A percentile compares a stretch with the other conserved stretches of the same genome.
Conservation (phyloP, 352 stramenopile genomes). For the Phytophthora quininea region DNA sequence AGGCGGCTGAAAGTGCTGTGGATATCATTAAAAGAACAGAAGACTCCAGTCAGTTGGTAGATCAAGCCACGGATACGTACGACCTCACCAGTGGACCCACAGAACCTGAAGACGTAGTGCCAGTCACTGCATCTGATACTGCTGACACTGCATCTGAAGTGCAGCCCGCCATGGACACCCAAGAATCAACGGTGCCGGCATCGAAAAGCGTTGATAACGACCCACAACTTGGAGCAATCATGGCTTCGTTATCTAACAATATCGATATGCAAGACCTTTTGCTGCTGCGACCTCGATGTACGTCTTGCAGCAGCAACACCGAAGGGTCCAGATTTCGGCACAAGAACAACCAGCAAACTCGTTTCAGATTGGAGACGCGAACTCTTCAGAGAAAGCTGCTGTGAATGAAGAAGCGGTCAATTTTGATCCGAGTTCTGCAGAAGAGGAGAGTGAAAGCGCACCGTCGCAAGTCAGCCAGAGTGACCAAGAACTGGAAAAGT, state of each 20-base stretch:
- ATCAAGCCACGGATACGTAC: slow-evolving; percentile 41
- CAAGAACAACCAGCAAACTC: slow-evolving; percentile 1
- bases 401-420: neutral
- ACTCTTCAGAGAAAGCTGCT: slow-evolving; percentile 1
- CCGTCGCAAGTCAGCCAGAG: too few relatives aligned
- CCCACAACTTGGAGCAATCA: neutral
- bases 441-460: slow-evolving; percentile 7
- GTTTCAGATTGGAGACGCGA: neutral
- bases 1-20: neutral
- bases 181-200: neutral
- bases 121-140: slow-evolving; percentile 8
- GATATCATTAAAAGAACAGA: neutral
- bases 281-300: slow-evolving; percentile 15
- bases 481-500: neutral
- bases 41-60: slow-evolving; percentile 5
- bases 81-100: slow-evolving; percentile 18
- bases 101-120: slow-evolving; percentile 36
- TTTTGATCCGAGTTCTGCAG: slow-evolving; percentile 5
- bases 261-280: too few relatives aligned
- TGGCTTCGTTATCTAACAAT: too few relatives aligned
- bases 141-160: too few relatives aligned
- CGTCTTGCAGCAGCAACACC: slow-evolving; percentile 30
- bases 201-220: neutral
- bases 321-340: slow-evolving; percentile 6
- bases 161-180: too few relatives aligned